phyloP scores from a whole-genome alignment of 305 asterid genomes.

The Fraxinus dipetala region DNA sequence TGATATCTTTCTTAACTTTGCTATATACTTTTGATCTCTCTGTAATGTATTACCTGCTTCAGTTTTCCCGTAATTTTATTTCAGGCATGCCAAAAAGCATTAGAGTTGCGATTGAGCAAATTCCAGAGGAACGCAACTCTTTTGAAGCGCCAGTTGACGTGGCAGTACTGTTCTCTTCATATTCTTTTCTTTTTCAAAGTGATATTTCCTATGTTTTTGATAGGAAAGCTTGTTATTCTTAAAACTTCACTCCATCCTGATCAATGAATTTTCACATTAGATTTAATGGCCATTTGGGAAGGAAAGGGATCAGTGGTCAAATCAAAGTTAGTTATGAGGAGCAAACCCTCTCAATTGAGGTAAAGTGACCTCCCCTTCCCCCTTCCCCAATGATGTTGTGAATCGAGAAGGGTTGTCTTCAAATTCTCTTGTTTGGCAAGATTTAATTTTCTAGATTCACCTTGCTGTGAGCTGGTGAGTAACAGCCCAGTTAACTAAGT shows the following conservation, averaged over 20 bases:
- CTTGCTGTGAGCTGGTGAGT: not conserved
- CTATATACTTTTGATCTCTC: constrained; percentile 11
- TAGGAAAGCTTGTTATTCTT: constrained; percentile 16
- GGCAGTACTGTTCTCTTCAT: constrained; percentile 62
- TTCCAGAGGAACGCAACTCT: constrained; percentile 70
- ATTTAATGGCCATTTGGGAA: constrained; percentile 84
- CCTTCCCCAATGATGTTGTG: constrained; percentile 17
- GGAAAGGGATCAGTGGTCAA: constrained; percentile 84
- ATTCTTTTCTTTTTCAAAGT: constrained; percentile 9
- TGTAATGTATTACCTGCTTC: constrained; percentile 3
- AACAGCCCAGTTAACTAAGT: constrained; percentile 1
- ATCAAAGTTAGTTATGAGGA: constrained; percentile 73
- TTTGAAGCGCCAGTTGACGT: constrained; percentile 72
- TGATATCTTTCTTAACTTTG: not conserved
- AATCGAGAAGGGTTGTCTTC: constrained; percentile 6
- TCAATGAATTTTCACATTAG: constrained; percentile 36
- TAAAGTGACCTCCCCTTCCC: constrained; percentile 27
- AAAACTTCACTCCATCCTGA: constrained; percentile 19
- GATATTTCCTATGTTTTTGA: constrained; percentile 12
- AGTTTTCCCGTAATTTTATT: constrained; percentile 15
- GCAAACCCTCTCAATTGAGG: constrained; percentile 88
- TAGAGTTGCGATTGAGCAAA: constrained; percentile 52
- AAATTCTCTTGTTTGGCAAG: not conserved
- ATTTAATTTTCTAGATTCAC: not conserved
- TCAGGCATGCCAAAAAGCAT: constrained; percentile 75